phyloP scores from a whole-genome alignment of 2,329 filamentous ascomycete species.

The Calcarisporium arbuscula region DNA sequence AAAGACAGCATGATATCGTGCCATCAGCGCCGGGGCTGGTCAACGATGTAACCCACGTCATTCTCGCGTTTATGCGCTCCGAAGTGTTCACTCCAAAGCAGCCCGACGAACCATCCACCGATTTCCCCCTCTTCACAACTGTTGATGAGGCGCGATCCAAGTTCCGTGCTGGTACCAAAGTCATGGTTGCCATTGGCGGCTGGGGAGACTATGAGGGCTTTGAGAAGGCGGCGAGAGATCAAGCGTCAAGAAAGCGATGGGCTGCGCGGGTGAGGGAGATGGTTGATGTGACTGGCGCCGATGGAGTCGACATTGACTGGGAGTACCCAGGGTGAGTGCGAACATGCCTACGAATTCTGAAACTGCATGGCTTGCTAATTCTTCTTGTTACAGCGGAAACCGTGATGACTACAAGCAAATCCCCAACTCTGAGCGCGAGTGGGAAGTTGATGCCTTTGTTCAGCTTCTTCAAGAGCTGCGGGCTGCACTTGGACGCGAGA shows the following conservation, averaged over 20 bases:
- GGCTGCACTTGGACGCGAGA: slow-evolving; percentile 46
- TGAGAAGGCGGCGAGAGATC: slow-evolving; percentile 45
- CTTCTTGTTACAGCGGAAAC: slow-evolving; percentile 45
- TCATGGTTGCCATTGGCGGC: slow-evolving; percentile 67
- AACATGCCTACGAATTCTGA: background rate
- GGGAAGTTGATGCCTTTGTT: slow-evolving; percentile 59
- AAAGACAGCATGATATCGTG: slow-evolving; percentile 40
- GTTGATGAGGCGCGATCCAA: slow-evolving; percentile 39
- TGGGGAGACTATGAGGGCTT: slow-evolving; percentile 68
- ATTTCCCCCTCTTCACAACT: slow-evolving; percentile 48
- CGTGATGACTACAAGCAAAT: slow-evolving; percentile 62
- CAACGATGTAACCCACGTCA: slow-evolving; percentile 47
- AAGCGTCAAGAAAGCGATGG: slow-evolving; percentile 48
- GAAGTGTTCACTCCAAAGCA: slow-evolving; percentile 48
- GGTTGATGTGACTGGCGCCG: slow-evolving; percentile 55
- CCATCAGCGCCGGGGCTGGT: slow-evolving; percentile 30
- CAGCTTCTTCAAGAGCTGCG: slow-evolving; percentile 54
- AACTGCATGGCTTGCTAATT: background rate
- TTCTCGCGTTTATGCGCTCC: slow-evolving; percentile 52
- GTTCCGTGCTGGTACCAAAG: slow-evolving; percentile 48
- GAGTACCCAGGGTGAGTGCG: slow-evolving; percentile 46
- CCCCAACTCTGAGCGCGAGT: slow-evolving; percentile 52
- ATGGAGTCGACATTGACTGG: slow-evolving; percentile 63
- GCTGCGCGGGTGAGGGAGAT: slow-evolving; percentile 58
- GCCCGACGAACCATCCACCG: slow-evolving; percentile 23